Evolutionary conservation across 129 eudicot species (phyloP).

Genomic region (Ambrosia trifida): DNA sequence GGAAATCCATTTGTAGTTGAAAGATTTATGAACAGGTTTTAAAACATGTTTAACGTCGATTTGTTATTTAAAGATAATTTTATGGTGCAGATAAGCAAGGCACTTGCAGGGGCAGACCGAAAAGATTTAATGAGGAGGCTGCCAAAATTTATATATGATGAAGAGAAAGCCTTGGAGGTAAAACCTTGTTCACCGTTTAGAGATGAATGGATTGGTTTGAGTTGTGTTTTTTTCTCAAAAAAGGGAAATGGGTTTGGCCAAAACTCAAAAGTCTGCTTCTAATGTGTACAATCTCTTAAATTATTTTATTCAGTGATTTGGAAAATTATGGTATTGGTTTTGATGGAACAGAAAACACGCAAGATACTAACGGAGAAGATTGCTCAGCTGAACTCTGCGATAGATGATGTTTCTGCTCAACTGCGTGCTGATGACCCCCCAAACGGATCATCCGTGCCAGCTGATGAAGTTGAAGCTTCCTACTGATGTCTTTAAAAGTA

Average conservation of each 20-base stretch:
- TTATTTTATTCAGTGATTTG: not conserved
- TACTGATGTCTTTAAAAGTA: conserved; percentile 14
- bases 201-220: not conserved
- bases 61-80: not conserved
- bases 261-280: not conserved
- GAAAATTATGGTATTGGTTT: not conserved
- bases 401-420: conserved; percentile 62
- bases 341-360: conserved; percentile 52
- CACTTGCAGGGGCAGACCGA: conserved; percentile 61
- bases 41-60: not conserved
- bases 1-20: not conserved
- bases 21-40: not conserved
- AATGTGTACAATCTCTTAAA: conserved; percentile 6
- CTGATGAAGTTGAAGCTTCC: conserved; percentile 48
- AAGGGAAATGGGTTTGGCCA: too few species aligned
- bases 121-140: conserved; percentile 70
- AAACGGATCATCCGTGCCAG: conserved; percentile 48
- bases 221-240: not conserved
- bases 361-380: conserved; percentile 65
- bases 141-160: conserved; percentile 74
- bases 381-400: conserved; percentile 68
- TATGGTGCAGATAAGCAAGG: conserved; percentile 60
- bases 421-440: conserved; percentile 51
- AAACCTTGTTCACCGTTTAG: conserved; percentile 4
- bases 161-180: conserved; percentile 81